Conservation (phyloP, 495 filamentous ascomycete species). For the Symbiotaphrina buchneri region DNA sequence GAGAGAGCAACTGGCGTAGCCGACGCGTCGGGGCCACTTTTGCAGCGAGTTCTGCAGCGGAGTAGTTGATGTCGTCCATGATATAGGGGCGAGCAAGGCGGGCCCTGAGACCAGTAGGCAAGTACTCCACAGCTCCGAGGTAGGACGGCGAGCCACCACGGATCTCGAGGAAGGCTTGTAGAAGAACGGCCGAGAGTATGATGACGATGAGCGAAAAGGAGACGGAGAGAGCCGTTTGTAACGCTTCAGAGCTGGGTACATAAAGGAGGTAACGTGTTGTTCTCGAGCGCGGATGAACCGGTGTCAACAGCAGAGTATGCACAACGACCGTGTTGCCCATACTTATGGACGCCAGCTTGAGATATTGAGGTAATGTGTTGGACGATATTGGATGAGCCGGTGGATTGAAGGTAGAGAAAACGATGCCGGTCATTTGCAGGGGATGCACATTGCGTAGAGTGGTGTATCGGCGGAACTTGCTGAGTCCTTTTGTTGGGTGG, state of each 20-base stretch:
- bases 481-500: conserved; percentile 21
- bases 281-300: conserved; percentile 9
- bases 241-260: conserved; percentile 24
- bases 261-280: conserved; percentile 46
- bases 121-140: conserved; percentile 21
- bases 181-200: conserved; percentile 30
- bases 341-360: conserved; percentile 70
- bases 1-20: conserved; percentile 1
- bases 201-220: conserved; percentile 26
- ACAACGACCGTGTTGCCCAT: conserved; percentile 72
- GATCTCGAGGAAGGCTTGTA: conserved; percentile 46
- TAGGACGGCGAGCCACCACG: conserved; percentile 34
- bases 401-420: conserved; percentile 49
- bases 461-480: conserved; percentile 34
- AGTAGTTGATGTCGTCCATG: conserved; percentile 2
- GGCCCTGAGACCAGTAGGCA: conserved; percentile 11
- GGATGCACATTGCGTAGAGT: conserved; percentile 55
- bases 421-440: conserved; percentile 63
- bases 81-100: conserved; percentile 13
- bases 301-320: conserved; percentile 56
- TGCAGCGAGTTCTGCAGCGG: neutral
- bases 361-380: conserved; percentile 26
- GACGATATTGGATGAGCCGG: conserved; percentile 24
- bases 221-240: conserved; percentile 20
- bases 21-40: neutral